Base-by-base conservation (phyloP, 495 filamentous ascomycete genomes). In the Hyaloscypha variabilis region DNA sequence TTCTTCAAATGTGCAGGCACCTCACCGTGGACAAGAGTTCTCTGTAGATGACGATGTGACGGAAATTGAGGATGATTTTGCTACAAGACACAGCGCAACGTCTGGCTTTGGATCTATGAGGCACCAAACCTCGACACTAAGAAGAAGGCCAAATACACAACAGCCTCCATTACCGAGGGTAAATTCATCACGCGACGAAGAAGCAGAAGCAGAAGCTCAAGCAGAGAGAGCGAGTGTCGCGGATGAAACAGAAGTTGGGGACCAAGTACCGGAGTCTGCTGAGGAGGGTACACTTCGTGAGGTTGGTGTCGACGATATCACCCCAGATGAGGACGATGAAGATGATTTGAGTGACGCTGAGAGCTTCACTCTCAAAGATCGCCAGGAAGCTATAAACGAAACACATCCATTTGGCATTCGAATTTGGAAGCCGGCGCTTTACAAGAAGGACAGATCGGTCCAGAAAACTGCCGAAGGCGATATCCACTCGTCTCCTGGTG, bases 371-470 rank as follows among this genome's bases (percentile, higher is more conserved):
- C 79, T 91, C 62, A 96, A 96, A 78, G 95, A 98, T 73, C 89
- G 94, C 42, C 95, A 99, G 77, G 89, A 97, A 75, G 95, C 95
- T 58, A 99, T 99, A 78, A 99, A 99, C 77, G 89, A 97, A 75
- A 99, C 95, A 0, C 95, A 99, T 80, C 95, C 95, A 0, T 99
- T 99, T 69, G 95, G 95, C 76, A 98, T 99, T 72, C 89, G 95
- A 66, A 90, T 99, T 34, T 99, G 95, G 95, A 99, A 99, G 76
- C 95, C 95, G 23, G 95, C 95, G 0, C 74, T 99, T 46, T 99
- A 99, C 83, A 98, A 98, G 81, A 99, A 99, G 74, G 88, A 88
- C 69, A 87, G 95, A 63, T 98, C 96, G 8, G 95, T 99, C 19
- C 92, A 97, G 70, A 94, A 95, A 79, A 96, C 88, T 39, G 95